A percentile compares a stretch with the other conserved stretches of the same genome.
Conservation (phyloP, 257 asterid genomes). For the Linderniella brevidens region DNA sequence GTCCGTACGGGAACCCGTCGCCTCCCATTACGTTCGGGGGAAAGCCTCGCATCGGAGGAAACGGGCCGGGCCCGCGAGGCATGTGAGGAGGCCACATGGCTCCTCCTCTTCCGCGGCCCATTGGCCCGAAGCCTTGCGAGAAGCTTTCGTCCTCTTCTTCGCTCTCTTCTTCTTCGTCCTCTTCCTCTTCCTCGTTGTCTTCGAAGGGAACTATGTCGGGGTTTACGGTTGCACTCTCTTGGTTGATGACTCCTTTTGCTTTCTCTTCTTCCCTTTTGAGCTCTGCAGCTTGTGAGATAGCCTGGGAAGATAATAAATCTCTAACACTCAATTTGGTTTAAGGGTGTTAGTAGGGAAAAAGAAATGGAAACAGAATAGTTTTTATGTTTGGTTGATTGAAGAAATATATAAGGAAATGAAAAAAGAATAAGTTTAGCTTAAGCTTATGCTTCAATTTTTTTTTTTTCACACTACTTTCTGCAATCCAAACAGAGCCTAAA, state of each 20-base stretch:
- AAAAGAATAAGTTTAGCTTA: too few relatives aligned
- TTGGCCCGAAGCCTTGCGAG: slow-evolving; percentile 31
- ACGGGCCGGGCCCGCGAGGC: slow-evolving; percentile 66
- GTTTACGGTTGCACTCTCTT: slow-evolving; percentile 41
- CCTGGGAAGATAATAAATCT: slow-evolving; percentile 20
- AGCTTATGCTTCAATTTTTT: too few relatives aligned
- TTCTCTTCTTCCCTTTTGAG: slow-evolving; percentile 75
- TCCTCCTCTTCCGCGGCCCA: slow-evolving; percentile 80
- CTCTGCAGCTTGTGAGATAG: slow-evolving; percentile 59
- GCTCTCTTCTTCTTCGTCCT: slow-evolving; percentile 82
- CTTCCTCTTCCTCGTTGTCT: slow-evolving; percentile 87
- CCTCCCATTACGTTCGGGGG: slow-evolving; percentile 66
- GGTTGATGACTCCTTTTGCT: slow-evolving; percentile 61
- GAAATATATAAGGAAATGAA: too few relatives aligned
- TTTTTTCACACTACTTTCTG: too few relatives aligned
- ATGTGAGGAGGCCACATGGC: slow-evolving; percentile 80
- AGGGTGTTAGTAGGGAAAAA: slow-evolving; percentile 6
- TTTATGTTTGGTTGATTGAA: too few relatives aligned
- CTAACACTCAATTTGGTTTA: neutral
- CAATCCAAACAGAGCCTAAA: too few relatives aligned
- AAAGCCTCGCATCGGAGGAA: slow-evolving; percentile 52
- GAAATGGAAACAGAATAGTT: neutral
- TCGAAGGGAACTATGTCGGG: slow-evolving; percentile 80
- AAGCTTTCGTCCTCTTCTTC: slow-evolving; percentile 67
- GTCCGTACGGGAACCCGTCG: slow-evolving; percentile 66